Base-by-base conservation (phyloP, 106 monocot genomes). In the Gastrodia elata region DNA sequence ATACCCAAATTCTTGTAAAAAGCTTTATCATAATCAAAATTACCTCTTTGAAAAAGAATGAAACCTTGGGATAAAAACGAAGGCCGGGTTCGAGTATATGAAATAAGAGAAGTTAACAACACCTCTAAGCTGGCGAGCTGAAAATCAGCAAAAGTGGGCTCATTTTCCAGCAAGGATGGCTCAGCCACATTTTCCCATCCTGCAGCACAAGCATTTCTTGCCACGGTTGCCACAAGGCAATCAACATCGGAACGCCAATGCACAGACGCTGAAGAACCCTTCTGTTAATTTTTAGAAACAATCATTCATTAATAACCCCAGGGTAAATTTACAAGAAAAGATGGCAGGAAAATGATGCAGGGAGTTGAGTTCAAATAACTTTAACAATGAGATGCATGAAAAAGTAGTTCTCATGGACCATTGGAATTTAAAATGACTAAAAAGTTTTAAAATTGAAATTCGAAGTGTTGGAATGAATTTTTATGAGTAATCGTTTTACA, bases 11-110 rank as follows among this genome's bases (percentile, higher is more conserved):
- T n/a, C n/a, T n/a, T n/a, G 5, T 57, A 9, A 58, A 28, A 58
- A 26, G 7, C 9, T 5, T 58, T 3, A 32, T 61, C 32, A 11
- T 8, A 30, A 13, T 27, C 27, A 30, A 28, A 13, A 8, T 83
- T 85, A 98, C 98, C 98, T 87, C 80, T 83, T 30, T 67, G 80
- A 71, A 93, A 89, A 68, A 93, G 85, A 71, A 91, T 83, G 72
- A 98, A 76, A 34, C 91, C 91, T 89, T 89, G 81, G 35, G 88
- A 87, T 68, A 98, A 77, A 58, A 85, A 84, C 49, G 84, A 86
- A 8, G 91, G 88, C 5, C 85, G 86, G 40, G 72, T 78, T 71
- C 73, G 81, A 38, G 81, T 39, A 22, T 77, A 72, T 2, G 93
- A 98, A 76, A 98, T 86, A 52, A 98, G 80, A 58, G 93, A 98